Percentiles rank a stretch among this genome's conserved stretches.
phyloP scores from a whole-genome alignment of 2,329 filamentous ascomycete species.

The Paecilomyces sp. region DNA sequence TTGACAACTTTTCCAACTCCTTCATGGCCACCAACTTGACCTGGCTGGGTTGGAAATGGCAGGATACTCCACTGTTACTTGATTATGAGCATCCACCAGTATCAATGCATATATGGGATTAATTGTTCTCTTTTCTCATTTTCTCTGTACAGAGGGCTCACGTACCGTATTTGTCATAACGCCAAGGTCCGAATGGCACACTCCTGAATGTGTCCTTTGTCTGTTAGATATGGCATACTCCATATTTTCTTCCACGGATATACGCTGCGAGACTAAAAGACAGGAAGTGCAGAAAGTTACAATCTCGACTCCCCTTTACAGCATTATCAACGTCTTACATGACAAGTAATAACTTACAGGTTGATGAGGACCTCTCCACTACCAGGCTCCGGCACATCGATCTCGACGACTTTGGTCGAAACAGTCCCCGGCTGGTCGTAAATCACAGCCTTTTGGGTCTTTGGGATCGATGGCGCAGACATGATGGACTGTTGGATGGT shows the following conservation, averaged over 20 bases:
- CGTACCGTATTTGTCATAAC: conserved; percentile 44
- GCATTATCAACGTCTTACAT: background rate
- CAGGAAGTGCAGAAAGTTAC: background rate
- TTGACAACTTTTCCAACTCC: conserved; percentile 60
- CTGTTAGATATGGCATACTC: conserved; percentile 2
- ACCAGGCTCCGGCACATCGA: conserved; percentile 59
- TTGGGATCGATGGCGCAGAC: conserved; percentile 33
- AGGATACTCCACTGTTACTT: conserved; percentile 48
- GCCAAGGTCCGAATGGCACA: conserved; percentile 58
- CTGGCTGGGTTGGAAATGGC: conserved; percentile 51
- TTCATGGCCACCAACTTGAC: conserved; percentile 64
- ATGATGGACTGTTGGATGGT: background rate
- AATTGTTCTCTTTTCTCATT: background rate
- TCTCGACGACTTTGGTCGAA: conserved; percentile 56
- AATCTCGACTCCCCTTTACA: background rate
- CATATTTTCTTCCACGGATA: background rate
- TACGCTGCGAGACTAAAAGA: background rate
- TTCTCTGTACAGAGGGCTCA: background rate
- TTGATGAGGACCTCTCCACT: conserved; percentile 57
- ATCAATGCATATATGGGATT: background rate
- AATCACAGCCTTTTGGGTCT: conserved; percentile 56
- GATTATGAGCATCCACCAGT: conserved; percentile 1
- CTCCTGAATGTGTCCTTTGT: conserved; percentile 53
- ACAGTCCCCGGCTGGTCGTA: conserved; percentile 61
- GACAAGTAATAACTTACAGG: conserved; percentile 36